Percentiles rank a stretch among this genome's conserved stretches.
Evolutionary conservation across 108 stramenopile species (phyloP).

Genomic region (Conticribra guillardii): DNA sequence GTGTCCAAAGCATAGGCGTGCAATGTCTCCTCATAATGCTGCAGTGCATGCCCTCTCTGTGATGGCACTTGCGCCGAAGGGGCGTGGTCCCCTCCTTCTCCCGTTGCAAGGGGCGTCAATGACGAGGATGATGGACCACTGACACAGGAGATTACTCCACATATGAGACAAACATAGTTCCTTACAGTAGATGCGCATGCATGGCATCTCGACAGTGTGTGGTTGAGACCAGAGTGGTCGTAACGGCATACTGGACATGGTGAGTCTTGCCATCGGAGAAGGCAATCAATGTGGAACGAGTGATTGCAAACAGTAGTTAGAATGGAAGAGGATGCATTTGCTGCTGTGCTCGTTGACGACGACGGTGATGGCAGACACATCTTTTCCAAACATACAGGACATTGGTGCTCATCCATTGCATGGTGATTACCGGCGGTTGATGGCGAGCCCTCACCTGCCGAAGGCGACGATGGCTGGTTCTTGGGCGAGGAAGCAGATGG

Average conservation of each 20-base stretch:
- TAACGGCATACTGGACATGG: slow-evolving; percentile 95
- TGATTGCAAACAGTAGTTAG: slow-evolving; percentile 96
- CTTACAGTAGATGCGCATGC: slow-evolving; percentile 74
- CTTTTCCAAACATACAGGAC: slow-evolving; percentile 91
- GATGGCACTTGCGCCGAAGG: slow-evolving; percentile 23
- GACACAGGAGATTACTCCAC: slow-evolving; percentile 85
- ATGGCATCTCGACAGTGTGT: slow-evolving; percentile 75
- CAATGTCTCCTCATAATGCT: slow-evolving; percentile 89
- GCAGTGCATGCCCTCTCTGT: slow-evolving; percentile 69
- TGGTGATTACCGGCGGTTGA: slow-evolving; percentile 15
- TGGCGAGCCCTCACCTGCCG: slow-evolving; percentile 19
- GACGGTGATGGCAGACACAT: slow-evolving; percentile 49
- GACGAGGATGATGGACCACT: slow-evolving; percentile 20
- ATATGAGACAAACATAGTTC: slow-evolving; percentile 85
- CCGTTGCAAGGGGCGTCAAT: not conserved
- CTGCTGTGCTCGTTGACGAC: slow-evolving; percentile 7
- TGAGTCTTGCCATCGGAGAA: slow-evolving; percentile 83
- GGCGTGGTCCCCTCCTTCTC: not conserved
- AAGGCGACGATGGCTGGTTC: slow-evolving; percentile 14
- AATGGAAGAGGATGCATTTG: slow-evolving; percentile 49
- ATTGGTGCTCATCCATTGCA: slow-evolving; percentile 58
- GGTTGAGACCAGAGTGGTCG: slow-evolving; percentile 89
- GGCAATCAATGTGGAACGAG: slow-evolving; percentile 91
- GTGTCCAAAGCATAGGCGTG: slow-evolving; percentile 97
- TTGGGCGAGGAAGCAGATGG: not conserved